Evolutionary conservation across 2,329 filamentous ascomycete genomes (phyloP), one percentile per base, ranked within the genome.

Genomic region (Penicillium glabrum): DNA sequence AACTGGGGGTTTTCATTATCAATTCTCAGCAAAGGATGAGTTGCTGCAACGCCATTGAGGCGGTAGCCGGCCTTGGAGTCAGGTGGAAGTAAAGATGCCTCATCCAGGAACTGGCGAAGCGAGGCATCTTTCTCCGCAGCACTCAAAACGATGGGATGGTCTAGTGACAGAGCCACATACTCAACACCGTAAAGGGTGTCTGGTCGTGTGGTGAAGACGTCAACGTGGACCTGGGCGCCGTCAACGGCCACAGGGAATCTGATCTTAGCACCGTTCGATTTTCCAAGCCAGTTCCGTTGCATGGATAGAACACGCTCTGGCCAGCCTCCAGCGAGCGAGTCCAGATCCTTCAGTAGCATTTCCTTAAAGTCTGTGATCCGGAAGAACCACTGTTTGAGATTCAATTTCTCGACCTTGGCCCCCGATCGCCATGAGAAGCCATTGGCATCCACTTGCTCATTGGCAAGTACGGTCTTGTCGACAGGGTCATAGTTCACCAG

Each of bases 401-500:
- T 84, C 57, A 85, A 80, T 76, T 92, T 89, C 74, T 95, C 89
- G 19, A 96, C 91, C 70, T 89, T 87, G 49, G 90, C 91, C 10
- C 91, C 91, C 1, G 90, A 95, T 55, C 91, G 85, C 92, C 92
- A 96, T 2, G 91, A 96, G 65, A 81, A 85, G 31, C 92, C 92
- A 68, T 91, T 88, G 49, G 89, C 83, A 70, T 96, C 90, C n/a
- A 77, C 75, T 75, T 96, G 92, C 74, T 96, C 92, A 71, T 96
- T 96, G 11, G 92, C 92, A 57, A 96, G 80, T 16, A 96, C 92
- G 0, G 92, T 96, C 71, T 89, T 88, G 71, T 96, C 92, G 27
- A 96, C 83, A 1, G 92, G 92, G 64, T 96, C 92, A 77, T 90
- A 96, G 74, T 96, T 96, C 65, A 96, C 92, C 60, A 92, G 77